phyloP scores from a whole-genome alignment of 306 rosid genomes.

The Castanea crenata region DNA sequence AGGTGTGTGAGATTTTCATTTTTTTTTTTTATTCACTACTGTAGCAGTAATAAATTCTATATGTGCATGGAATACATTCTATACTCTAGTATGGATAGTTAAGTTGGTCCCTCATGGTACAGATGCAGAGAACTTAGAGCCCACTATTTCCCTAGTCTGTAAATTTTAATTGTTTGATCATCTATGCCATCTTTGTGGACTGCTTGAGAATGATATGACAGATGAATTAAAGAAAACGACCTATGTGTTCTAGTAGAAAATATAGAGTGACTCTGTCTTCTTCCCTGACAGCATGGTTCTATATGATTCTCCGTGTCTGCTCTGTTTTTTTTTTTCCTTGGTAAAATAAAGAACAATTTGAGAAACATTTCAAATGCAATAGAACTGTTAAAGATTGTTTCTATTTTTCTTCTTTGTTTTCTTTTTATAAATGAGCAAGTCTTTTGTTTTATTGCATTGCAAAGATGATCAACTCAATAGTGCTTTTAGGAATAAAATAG shows the following conservation, averaged over 20 bases:
- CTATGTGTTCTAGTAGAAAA: no score
- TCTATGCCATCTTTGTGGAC: background rate
- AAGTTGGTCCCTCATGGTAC: background rate
- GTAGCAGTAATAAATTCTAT: background rate
- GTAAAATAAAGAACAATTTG: no score
- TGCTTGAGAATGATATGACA: no score
- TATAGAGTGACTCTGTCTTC: no score
- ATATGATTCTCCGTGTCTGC: no score
- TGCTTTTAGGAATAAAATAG: no score
- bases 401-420: background rate
- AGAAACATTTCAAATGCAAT: background rate
- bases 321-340: no score
- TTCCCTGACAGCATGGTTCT: no score
- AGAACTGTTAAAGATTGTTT: background rate
- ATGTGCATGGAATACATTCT: background rate
- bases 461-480: no score
- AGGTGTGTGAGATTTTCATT: conserved; percentile 45
- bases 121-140: background rate
- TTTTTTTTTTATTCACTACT: conserved; percentile 3
- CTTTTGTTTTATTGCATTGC: background rate
- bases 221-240: no score
- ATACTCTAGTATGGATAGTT: background rate
- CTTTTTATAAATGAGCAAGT: background rate
- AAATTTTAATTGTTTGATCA: background rate
- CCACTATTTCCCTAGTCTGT: background rate